Evolutionary conservation across 306 rosid genomes (phyloP), one percentile per base, ranked within the genome.

Genomic region (Dryas drummondii): DNA sequence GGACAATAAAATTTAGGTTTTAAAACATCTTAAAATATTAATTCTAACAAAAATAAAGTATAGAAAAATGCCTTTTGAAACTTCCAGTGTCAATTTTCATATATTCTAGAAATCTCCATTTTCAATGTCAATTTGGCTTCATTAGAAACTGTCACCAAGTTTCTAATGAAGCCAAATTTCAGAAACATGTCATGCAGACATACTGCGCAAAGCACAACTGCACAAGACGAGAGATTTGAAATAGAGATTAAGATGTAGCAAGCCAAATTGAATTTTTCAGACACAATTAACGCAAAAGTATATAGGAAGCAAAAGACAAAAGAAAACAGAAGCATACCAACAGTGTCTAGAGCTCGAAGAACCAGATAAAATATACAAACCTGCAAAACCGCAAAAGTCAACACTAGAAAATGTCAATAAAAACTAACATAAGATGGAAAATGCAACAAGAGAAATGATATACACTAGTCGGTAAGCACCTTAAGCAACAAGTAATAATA

Each of bases 311-410:
- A 17, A 4, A 71, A 64, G 48, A 66, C 19, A 27, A 65, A 73
- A 80, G 79, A 77, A 46, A 68, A 53, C 8, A 79, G 73, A 47
- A 81, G 83, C 96, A 9, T 76, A 94, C 99, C 99, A 87, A 94
- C 98, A 66, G 98, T 93, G 79, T 93, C 98, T 17, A 93, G 93
- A 60, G 98, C 98, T 71, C 98, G 96, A 68, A 91, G 93, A 78
- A 93, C 97, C 87, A 93, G 86, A 79, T 93, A 93, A 73, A 93
- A 93, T 65, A 94, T 86, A 80, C 98, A 94, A 52, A 96, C 96
- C 99, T 96, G 98, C 84, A 83, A 86, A 82, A 74, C 7, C 61
- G 68, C 2, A 67, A 66, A 80, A 72, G 32, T 26, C 19, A 64
- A 41, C 8, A 12, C 17, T 32, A 58, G 60, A 15, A 58, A 15